Conservation (phyloP, 2,329 filamentous ascomycete genomes). For the Cryoendolithus antarcticus region DNA sequence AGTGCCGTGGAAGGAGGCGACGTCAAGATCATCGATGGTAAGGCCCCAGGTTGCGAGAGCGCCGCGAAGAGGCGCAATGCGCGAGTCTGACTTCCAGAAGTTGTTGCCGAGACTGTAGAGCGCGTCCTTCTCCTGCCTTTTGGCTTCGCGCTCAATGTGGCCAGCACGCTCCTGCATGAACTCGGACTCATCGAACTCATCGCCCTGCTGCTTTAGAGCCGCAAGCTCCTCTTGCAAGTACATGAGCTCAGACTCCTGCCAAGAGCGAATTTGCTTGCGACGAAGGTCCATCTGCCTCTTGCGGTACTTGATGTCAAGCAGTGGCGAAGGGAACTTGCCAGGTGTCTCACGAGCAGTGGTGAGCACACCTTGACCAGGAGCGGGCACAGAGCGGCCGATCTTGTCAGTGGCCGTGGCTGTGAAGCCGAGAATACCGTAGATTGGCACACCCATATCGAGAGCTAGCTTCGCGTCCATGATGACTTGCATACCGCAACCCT, state of each 20-base stretch:
- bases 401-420: conserved; percentile 97
- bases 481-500: conserved; percentile 94
- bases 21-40: conserved; percentile 86
- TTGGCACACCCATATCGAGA: conserved; percentile 95
- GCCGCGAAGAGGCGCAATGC: conserved; percentile 89
- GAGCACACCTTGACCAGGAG: conserved; percentile 90
- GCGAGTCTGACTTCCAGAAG: conserved; percentile 95
- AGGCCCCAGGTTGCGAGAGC: conserved; percentile 96
- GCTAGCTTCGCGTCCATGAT: conserved; percentile 97
- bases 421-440: conserved; percentile 85
- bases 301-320: conserved; percentile 95
- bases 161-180: conserved; percentile 74
- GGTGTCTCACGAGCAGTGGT: conserved; percentile 86
- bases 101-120: conserved; percentile 89
- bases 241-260: conserved; percentile 89
- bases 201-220: conserved; percentile 72
- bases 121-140: conserved; percentile 88
- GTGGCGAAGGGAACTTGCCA: conserved; percentile 85
- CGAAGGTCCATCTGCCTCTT: conserved; percentile 88
- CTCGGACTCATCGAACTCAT: conserved; percentile 64
- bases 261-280: conserved; percentile 87
- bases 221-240: conserved; percentile 86
- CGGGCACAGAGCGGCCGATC: conserved; percentile 96
- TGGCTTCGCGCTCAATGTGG: conserved; percentile 80
- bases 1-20: conserved; percentile 97